phyloP scores from a whole-genome alignment of 441 rosid species.

The Manihot esculenta region DNA sequence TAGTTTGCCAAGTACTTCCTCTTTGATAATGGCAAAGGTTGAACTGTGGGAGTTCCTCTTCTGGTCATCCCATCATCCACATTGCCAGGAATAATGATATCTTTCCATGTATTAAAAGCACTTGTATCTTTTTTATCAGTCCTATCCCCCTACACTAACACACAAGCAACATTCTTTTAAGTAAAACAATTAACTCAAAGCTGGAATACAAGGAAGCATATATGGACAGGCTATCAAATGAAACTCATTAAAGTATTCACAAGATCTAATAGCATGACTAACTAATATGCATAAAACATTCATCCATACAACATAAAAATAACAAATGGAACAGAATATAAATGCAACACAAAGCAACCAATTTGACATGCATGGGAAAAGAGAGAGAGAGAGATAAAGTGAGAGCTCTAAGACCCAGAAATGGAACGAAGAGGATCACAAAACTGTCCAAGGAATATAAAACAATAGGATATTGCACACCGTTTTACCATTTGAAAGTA shows the following conservation, averaged over 20 bases:
- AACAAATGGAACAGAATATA: background rate
- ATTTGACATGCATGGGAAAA: background rate
- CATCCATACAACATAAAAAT: background rate
- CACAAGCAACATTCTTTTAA: constrained; percentile 15
- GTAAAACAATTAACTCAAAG: too few species aligned
- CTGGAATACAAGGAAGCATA: background rate
- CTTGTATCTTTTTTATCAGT: constrained; percentile 86
- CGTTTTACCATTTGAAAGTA: background rate
- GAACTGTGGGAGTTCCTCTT: constrained; percentile 41
- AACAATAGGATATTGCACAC: background rate
- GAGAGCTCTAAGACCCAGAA: background rate
- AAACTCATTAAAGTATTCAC: background rate
- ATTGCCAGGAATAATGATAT: constrained; percentile 79
- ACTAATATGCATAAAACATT: background rate
- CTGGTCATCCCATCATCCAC: constrained; percentile 73
- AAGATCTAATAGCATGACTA: constrained; percentile 1
- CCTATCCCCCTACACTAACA: constrained; percentile 75
- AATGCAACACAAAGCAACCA: background rate
- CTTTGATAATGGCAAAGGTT: constrained; percentile 72
- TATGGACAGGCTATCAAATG: background rate
- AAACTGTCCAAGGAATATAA: background rate
- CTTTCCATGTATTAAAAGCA: constrained; percentile 87
- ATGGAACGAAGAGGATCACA: background rate
- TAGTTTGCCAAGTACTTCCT: constrained; percentile 86
- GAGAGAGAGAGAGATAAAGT: background rate